Conservation (phyloP, 768 basidiomycete species). For the Podaxis sp. region DNA sequence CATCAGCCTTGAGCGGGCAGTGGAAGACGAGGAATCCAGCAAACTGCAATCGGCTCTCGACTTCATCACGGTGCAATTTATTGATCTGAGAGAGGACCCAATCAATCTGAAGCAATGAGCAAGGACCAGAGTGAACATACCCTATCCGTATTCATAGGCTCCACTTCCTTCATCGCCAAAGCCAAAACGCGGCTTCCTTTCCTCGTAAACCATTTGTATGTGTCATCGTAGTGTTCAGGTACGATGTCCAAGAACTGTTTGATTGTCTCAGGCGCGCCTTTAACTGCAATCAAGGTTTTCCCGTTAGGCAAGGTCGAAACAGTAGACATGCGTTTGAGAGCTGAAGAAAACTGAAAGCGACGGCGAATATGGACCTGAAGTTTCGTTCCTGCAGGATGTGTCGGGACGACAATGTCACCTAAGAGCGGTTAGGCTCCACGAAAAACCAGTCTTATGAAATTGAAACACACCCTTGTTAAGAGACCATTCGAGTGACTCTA, state of each 20-base stretch:
- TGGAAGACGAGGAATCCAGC: constrained; percentile 99
- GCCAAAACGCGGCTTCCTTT: constrained; percentile 93
- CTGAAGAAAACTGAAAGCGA: constrained; percentile 97
- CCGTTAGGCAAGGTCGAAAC: constrained; percentile 63
- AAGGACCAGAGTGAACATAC: constrained; percentile 33
- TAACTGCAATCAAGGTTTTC: constrained; percentile 68
- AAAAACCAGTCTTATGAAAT: neutral
- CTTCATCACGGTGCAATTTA: constrained; percentile 74
- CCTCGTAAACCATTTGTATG: constrained; percentile 92
- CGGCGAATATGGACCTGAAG: constrained; percentile 66
- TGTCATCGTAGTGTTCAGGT: constrained; percentile 84
- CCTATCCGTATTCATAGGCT: constrained; percentile 63
- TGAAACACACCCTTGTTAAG: constrained; percentile 53
- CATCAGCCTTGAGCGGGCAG: constrained; percentile 93
- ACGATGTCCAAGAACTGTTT: constrained; percentile 75
- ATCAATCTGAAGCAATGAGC: neutral
- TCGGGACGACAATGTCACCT: constrained; percentile 71
- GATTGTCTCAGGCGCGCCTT: constrained; percentile 97
- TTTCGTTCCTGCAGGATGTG: constrained; percentile 47
- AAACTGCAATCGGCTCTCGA: constrained; percentile 76
- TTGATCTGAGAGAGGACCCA: constrained; percentile 60
- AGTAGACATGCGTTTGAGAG: constrained; percentile 97
- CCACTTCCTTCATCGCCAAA: constrained; percentile 83
- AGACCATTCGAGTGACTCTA: constrained; percentile 89
- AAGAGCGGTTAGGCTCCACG: constrained; percentile 49